Base-by-base conservation (phyloP, 495 filamentous ascomycete genomes). In the Penicillium chermesinum region DNA sequence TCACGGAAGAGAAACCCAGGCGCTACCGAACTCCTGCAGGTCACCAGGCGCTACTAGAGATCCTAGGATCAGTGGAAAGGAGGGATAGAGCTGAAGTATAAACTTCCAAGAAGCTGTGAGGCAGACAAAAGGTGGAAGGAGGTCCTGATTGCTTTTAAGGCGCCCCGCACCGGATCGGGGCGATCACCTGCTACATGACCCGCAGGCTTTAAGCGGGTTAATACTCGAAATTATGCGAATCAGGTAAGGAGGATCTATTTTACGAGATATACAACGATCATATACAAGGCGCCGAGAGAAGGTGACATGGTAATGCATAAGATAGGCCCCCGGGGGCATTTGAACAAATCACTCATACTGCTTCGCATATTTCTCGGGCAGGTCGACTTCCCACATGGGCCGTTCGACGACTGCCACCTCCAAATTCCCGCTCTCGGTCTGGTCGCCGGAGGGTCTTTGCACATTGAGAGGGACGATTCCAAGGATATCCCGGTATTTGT, bases 341-440 rank as follows among this genome's bases (percentile, higher is more conserved):
- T n/a, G 41, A 21, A 15, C 36, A 25, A 32, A 38, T 66, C 70
- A 81, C 54, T 88, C 85, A 46, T 83, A 82, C 42, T 87, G 78
- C 17, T 75, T 80, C 55, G 83, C 72, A 59, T 83, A 95, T 36
- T 83, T 76, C 36, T 84, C 82, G 3, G 87, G 84, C 59, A 95
- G 63, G 47, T 91, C 87, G 40, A 89, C 71, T 62, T 94, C 89
- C 79, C 85, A 91, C 55, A 81, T 69, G 15, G 93, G 93, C 58
- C 93, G 72, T 73, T 98, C 93, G 2, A 96, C 79, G 38, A 96
- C 64, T 0, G 84, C 91, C 13, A 96, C 87, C 63, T 96, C 91
- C 7, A 91, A 66, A 4, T 5, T 30, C 25, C 69, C 63, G 15
- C 56, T 54, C 19, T 58, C 46, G 12, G 62, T 53, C 21, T 61